phyloP scores from a whole-genome alignment of 192 early-diverging fungal genomes.

The Podila clonocystis region DNA sequence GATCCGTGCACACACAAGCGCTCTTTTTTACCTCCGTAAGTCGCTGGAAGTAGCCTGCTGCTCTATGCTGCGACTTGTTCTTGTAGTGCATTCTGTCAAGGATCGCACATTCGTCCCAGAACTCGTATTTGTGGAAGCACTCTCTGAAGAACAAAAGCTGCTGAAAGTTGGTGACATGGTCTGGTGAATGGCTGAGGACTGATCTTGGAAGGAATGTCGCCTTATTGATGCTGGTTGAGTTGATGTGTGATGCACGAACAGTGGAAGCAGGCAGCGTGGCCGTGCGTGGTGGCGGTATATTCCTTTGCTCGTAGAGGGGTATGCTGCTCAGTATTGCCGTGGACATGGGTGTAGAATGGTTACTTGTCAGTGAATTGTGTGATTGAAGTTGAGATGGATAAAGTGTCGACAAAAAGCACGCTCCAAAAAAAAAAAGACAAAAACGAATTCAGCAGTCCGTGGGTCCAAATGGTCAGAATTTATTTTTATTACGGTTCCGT shows the following conservation, averaged over 20 bases:
- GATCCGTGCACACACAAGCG: background rate
- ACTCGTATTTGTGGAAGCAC: constrained; percentile 47
- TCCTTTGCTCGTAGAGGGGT: constrained; percentile 23
- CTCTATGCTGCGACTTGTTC: constrained; percentile 58
- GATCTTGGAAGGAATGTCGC: constrained; percentile 28
- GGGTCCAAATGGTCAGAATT: background rate
- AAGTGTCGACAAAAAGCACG: background rate
- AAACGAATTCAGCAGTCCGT: background rate
- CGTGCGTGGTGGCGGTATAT: constrained; percentile 8
- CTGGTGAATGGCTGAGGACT: constrained; percentile 10
- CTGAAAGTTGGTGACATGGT: constrained; percentile 24
- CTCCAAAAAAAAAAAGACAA: constrained; percentile 7
- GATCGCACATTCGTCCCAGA: constrained; percentile 54
- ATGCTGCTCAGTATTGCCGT: constrained; percentile 6
- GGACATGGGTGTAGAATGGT: background rate
- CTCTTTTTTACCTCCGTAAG: constrained; percentile 43
- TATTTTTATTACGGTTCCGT: background rate
- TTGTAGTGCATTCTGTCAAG: constrained; percentile 59
- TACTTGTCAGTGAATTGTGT: background rate
- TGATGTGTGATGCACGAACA: background rate
- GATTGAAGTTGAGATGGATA: background rate
- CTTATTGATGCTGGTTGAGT: background rate
- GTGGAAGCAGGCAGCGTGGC: constrained; percentile 1
- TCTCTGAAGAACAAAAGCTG: constrained; percentile 30
- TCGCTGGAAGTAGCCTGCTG: constrained; percentile 50